These are phyloP conservation scores for Chamaecrista fasciculata DNA, from an alignment of 306 rosid species.

Conservation along the genomic window DNA sequence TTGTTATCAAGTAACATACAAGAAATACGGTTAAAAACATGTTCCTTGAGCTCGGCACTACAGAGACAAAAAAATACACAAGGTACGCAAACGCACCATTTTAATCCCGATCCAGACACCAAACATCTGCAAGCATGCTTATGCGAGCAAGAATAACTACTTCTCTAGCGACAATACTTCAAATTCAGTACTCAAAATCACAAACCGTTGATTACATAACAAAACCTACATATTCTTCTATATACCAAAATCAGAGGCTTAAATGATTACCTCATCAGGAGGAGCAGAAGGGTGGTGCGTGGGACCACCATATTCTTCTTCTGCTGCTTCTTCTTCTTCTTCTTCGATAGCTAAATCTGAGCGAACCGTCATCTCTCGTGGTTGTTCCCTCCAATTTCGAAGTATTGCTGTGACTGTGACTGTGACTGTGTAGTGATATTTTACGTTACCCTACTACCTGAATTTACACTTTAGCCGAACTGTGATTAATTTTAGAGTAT, in stretches of 20 bases:
- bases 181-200: not conserved
- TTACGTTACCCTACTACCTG: not conserved
- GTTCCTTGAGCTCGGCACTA: not conserved
- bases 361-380: slow-evolving; percentile 43
- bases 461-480: too few relatives aligned
- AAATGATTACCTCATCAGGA: slow-evolving; percentile 50
- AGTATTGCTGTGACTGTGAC: not conserved
- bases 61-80: too few relatives aligned
- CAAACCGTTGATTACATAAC: not conserved
- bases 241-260: slow-evolving; percentile 9
- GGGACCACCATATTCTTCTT: slow-evolving; percentile 31
- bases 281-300: slow-evolving; percentile 76
- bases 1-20: not conserved
- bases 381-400: slow-evolving; percentile 37
- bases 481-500: too few relatives aligned
- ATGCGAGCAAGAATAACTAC: not conserved
- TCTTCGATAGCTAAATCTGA: slow-evolving; percentile 29
- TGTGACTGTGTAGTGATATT: too few relatives aligned
- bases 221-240: too few relatives aligned
- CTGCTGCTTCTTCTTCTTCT: slow-evolving; percentile 29
- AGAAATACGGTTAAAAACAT: not conserved
- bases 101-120: not conserved
- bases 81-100: not conserved
- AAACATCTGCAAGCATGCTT: not conserved
- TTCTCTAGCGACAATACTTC: not conserved